Conservation (phyloP, 2,329 filamentous ascomycete species). For the Colletotrichum endophyticum region DNA sequence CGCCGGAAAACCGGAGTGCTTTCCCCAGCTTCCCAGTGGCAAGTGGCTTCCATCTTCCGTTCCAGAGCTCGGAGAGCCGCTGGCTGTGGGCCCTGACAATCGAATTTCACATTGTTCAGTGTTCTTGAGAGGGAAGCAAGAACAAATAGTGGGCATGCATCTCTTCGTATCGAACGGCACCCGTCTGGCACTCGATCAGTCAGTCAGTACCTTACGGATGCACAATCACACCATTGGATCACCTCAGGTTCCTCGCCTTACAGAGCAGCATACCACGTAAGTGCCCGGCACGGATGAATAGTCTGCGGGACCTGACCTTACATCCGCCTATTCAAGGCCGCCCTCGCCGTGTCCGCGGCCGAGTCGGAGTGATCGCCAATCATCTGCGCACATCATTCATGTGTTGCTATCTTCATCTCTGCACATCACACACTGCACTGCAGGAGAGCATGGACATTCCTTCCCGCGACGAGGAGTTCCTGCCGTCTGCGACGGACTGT, state of each 20-base stretch:
- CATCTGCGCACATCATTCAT: constrained; percentile 17
- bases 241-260: not conserved
- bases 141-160: not conserved
- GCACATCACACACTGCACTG: not conserved
- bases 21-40: not conserved
- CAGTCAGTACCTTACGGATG: not conserved
- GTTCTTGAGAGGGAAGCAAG: not conserved
- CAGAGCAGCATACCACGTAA: not conserved
- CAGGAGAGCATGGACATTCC: not conserved
- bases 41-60: not conserved
- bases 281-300: not conserved
- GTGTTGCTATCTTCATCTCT: not conserved
- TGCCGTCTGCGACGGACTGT: not conserved
- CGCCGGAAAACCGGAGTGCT: not conserved
- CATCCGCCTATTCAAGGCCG: not conserved
- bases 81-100: not conserved
- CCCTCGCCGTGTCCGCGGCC: not conserved
- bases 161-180: not conserved
- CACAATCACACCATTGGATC: not conserved
- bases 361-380: constrained; percentile 6
- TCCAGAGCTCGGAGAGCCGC: not conserved
- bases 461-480: not conserved
- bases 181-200: not conserved
- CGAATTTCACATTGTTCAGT: not conserved
- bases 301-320: not conserved